A percentile compares a stretch with the other conserved stretches of the same genome.
Conservation (phyloP, 1,284 basidiomycete species). For the Uromyces viciae-fabae region DNA sequence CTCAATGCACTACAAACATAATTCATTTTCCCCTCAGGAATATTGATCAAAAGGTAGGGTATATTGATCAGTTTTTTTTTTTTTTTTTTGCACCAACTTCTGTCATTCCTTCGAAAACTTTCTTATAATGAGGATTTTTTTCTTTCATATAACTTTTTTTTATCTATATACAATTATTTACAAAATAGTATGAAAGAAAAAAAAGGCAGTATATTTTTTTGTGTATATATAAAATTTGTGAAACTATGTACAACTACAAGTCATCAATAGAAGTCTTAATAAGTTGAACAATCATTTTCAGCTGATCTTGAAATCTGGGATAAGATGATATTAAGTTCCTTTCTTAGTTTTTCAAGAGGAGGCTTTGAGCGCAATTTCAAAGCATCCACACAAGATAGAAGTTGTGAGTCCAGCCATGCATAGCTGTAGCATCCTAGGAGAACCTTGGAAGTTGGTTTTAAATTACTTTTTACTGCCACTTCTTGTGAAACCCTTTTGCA, state of each 20-base stretch:
- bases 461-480: background rate
- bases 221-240: too few relatives aligned
- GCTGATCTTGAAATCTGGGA: too few relatives aligned
- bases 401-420: background rate
- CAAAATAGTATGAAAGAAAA: too few relatives aligned
- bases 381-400: background rate
- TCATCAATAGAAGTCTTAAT: too few relatives aligned
- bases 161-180: too few relatives aligned
- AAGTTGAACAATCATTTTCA: too few relatives aligned
- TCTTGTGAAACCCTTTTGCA: background rate
- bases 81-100: too few relatives aligned
- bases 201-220: too few relatives aligned
- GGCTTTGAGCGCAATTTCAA: slow-evolving; percentile 12
- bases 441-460: background rate
- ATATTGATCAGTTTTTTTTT: background rate
- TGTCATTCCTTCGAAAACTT: too few relatives aligned
- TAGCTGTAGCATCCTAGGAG: background rate
- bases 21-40: background rate
- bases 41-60: background rate
- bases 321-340: background rate
- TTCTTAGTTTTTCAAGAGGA: background rate
- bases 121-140: too few relatives aligned
- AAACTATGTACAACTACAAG: too few relatives aligned
- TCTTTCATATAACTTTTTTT: too few relatives aligned
- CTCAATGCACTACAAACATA: background rate